Conservation (phyloP, 805 yeast species). For the Wickerhamomyces xylosicus region DNA sequence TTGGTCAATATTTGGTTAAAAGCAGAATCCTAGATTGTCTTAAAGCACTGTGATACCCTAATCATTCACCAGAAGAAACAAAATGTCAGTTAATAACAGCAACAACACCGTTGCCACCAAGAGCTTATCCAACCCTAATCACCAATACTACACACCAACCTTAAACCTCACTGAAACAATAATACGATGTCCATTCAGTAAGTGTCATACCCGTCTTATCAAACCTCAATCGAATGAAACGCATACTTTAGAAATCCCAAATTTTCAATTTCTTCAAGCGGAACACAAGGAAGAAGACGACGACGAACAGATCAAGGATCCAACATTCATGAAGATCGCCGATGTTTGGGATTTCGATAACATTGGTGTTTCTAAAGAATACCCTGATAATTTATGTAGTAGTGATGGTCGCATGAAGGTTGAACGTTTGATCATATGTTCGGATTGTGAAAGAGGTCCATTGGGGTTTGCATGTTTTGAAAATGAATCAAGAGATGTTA, state of each 20-base stretch:
- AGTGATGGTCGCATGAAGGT: conserved; percentile 23
- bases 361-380: conserved; percentile 51
- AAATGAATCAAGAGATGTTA: conserved; percentile 22
- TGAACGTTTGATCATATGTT: conserved; percentile 51
- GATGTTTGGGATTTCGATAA: conserved; percentile 79
- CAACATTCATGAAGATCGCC: conserved; percentile 30
- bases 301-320: background rate
- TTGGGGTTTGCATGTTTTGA: conserved; percentile 52
- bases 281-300: conserved; percentile 3
- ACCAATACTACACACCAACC: background rate
- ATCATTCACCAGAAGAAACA: too few species aligned
- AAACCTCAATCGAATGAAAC: conserved; percentile 3
- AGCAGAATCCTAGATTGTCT: too few species aligned
- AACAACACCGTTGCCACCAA: too few species aligned
- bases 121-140: too few species aligned
- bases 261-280: background rate
- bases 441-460: conserved; percentile 75
- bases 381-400: conserved; percentile 6
- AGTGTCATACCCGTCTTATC: conserved; percentile 18
- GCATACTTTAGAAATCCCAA: background rate
- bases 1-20: too few species aligned
- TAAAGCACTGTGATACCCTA: too few species aligned
- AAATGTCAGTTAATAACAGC: too few species aligned
- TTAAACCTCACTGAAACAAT: conserved; percentile 2
- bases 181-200: conserved; percentile 16